These are phyloP conservation scores for Knufia petricola DNA, from an alignment of 2,329 filamentous ascomycete genomes.

Conservation along the genomic window DNA sequence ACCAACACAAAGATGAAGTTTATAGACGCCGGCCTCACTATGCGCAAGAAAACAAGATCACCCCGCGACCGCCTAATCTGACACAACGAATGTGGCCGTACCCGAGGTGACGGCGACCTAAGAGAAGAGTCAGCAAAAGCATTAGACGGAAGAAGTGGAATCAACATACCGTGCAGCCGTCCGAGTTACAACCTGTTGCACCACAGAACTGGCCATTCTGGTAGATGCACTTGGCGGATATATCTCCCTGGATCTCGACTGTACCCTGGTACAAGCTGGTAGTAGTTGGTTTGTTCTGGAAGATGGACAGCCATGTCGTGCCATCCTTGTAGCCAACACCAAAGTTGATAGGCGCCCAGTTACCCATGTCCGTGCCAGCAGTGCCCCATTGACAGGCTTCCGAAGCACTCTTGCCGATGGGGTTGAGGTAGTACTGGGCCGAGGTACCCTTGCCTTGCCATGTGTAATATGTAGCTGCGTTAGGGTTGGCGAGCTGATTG, in stretches of 20 bases:
- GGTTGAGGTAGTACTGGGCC: constrained; percentile 96
- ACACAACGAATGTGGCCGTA: constrained; percentile 41
- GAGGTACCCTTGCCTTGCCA: constrained; percentile 69
- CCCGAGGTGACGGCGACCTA: constrained; percentile 43
- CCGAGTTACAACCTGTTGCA: constrained; percentile 39
- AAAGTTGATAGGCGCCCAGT: constrained; percentile 80
- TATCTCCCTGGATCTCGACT: constrained; percentile 63
- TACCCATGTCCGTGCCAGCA: constrained; percentile 53
- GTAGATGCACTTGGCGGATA: constrained; percentile 55
- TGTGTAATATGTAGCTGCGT: constrained; percentile 61
- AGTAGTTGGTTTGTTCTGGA: constrained; percentile 73
- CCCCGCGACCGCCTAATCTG: constrained; percentile 18
- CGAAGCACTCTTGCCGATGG: constrained; percentile 54
- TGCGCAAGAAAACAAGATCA: constrained; percentile 16
- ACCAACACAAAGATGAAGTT: constrained; percentile 2
- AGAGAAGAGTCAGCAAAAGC: constrained; percentile 12
- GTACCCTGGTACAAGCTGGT: constrained; percentile 63
- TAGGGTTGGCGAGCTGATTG: constrained; percentile 63
- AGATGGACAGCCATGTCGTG: constrained; percentile 70
- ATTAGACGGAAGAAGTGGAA: constrained; percentile 1
- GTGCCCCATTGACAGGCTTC: constrained; percentile 70
- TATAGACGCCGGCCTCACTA: constrained; percentile 5
- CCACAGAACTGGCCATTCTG: constrained; percentile 53
- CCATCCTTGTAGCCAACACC: constrained; percentile 62
- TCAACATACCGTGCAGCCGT: constrained; percentile 71